Evolutionary conservation across 1,284 basidiomycete genomes (phyloP).

Genomic region (Austroboletus niveus): DNA sequence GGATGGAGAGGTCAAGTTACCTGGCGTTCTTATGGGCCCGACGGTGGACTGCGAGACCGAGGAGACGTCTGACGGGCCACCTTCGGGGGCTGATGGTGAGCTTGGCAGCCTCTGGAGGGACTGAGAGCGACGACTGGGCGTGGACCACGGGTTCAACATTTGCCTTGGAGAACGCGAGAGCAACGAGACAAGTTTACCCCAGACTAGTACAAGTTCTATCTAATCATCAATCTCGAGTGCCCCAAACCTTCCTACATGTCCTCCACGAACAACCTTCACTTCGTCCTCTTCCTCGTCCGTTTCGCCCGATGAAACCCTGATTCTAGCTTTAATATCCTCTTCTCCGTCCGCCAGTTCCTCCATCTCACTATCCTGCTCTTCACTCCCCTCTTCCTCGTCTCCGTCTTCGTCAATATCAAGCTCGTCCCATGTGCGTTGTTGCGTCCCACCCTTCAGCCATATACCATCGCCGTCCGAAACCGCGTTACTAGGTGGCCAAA

Average conservation of each 20-base stretch:
- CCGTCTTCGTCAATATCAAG: slow-evolving; percentile 32
- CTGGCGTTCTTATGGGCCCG: slow-evolving; percentile 10
- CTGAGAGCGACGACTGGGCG: slow-evolving; percentile 23
- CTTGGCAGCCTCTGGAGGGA: slow-evolving; percentile 5
- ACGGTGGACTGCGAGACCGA: slow-evolving; percentile 20
- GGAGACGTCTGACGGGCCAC: slow-evolving; percentile 13
- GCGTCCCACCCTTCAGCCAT: slow-evolving; percentile 50
- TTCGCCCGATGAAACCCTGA: background rate
- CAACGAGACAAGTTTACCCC: background rate
- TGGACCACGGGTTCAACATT: slow-evolving; percentile 31
- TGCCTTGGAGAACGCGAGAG: background rate
- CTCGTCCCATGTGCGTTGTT: slow-evolving; percentile 31
- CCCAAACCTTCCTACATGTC: slow-evolving; percentile 23
- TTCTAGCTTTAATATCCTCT: background rate
- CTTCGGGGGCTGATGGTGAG: background rate
- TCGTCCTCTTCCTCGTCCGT: slow-evolving; percentile 14
- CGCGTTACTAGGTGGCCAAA: slow-evolving; percentile 66
- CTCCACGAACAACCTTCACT: slow-evolving; percentile 12
- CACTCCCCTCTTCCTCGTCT: slow-evolving; percentile 34
- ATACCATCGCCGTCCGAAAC: slow-evolving; percentile 46
- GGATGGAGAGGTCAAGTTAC: slow-evolving; percentile 19
- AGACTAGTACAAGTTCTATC: background rate
- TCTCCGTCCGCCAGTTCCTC: slow-evolving; percentile 16
- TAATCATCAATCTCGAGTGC: slow-evolving; percentile 36
- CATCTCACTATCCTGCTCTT: slow-evolving; percentile 18